These are phyloP conservation scores for Tolypocladium album DNA, from an alignment of 2,329 filamentous ascomycete species.

Conservation along the genomic window DNA sequence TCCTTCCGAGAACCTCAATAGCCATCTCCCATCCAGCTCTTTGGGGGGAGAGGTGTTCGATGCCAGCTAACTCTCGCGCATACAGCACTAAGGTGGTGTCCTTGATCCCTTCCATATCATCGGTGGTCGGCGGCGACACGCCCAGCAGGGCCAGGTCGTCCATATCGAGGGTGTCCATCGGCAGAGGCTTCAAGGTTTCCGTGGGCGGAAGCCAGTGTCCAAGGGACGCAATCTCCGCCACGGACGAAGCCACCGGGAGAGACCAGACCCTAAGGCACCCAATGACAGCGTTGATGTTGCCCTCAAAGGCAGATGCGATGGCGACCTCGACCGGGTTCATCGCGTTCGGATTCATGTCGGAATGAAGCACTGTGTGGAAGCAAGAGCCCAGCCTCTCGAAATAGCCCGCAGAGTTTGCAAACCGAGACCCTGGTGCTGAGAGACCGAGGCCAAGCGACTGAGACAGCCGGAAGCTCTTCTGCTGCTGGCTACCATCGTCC, in stretches of 20 bases:
- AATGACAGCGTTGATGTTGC: slow-evolving; percentile 66
- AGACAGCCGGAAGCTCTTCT: slow-evolving; percentile 28
- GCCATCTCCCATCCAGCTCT: slow-evolving; percentile 84
- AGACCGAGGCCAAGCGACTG: slow-evolving; percentile 26
- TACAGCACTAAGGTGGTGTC: slow-evolving; percentile 73
- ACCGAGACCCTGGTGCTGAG: slow-evolving; percentile 23
- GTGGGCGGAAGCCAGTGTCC: slow-evolving; percentile 65
- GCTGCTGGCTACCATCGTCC: slow-evolving; percentile 59
- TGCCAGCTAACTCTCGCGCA: slow-evolving; percentile 54
- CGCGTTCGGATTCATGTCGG: slow-evolving; percentile 68
- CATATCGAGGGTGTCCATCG: slow-evolving; percentile 61
- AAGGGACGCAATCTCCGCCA: slow-evolving; percentile 74
- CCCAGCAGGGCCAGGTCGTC: slow-evolving; percentile 79
- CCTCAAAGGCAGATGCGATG: slow-evolving; percentile 72
- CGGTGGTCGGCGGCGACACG: slow-evolving; percentile 46
- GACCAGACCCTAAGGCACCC: slow-evolving; percentile 72
- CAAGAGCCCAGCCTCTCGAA: slow-evolving; percentile 60
- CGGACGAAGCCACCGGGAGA: slow-evolving; percentile 62
- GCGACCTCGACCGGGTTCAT: slow-evolving; percentile 69
- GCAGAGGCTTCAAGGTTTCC: slow-evolving; percentile 30
- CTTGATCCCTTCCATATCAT: slow-evolving; percentile 56
- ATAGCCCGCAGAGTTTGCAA: slow-evolving; percentile 55
- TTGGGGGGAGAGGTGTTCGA: slow-evolving; percentile 34
- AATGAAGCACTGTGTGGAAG: slow-evolving; percentile 57
- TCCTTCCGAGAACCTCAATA: slow-evolving; percentile 68